Conservation (phyloP, 345 rosid species). For the Xanthoceras sorbifolium region DNA sequence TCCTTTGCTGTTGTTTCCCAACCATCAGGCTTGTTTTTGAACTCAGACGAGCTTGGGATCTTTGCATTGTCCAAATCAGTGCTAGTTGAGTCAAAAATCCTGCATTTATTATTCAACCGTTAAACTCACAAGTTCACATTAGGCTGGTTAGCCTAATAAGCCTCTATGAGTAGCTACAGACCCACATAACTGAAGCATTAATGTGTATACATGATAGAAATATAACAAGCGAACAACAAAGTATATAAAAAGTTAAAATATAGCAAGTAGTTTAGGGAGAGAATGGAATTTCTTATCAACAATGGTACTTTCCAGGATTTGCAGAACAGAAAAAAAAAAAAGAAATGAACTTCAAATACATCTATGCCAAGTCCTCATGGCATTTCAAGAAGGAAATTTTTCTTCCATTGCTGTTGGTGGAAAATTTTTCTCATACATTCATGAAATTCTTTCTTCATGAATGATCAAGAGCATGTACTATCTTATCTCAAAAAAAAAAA, state of each 20-base stretch:
- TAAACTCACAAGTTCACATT: neutral
- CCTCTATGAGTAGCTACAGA: neutral
- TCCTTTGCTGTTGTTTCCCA: constrained; percentile 90
- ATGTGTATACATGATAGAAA: neutral
- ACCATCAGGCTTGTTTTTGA: constrained; percentile 90
- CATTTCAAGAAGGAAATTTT: neutral
- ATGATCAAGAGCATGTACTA: neutral
- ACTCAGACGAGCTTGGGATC: constrained; percentile 56
- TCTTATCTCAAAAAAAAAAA: too few relatives aligned
- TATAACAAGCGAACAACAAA: neutral
- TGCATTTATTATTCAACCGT: constrained; percentile 25
- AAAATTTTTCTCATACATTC: neutral
- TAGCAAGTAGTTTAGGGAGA: neutral
- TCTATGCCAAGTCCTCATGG: neutral
- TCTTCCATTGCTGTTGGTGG: neutral
- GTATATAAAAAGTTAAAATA: neutral
- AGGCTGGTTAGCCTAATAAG: neutral
- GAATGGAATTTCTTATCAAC: neutral
- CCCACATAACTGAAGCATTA: neutral
- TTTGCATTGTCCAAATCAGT: constrained; percentile 59
- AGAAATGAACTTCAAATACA: neutral
- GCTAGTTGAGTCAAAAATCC: constrained; percentile 76
- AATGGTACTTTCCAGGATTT: neutral
- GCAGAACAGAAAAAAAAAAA: neutral
- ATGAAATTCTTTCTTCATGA: neutral